Evolutionary conservation across 257 asterid genomes (phyloP), one percentile per base, ranked within the genome.

Genomic region (Solanum pinnatisectum): DNA sequence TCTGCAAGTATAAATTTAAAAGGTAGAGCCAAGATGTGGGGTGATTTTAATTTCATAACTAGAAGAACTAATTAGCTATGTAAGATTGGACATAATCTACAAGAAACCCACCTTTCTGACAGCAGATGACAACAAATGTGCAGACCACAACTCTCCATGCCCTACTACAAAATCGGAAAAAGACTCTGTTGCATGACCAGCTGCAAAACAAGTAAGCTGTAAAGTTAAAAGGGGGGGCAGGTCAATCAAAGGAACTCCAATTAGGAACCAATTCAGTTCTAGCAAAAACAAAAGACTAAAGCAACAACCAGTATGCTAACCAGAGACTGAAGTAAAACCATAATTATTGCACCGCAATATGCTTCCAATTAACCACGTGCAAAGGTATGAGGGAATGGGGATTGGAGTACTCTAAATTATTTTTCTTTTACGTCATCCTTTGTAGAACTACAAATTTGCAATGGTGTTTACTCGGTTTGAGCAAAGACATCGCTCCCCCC

Each of bases 121-220:
- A 84, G 93, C 94, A 56, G 95, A 92, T 59, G 98, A 91, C 87
- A 97, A 91, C 93, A 96, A 86, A 68, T 97, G 97, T 85, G 99
- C 95, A 87, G 98, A 96, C 99, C 99, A 97, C 84, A 97, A 90
- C 94, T 97, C 99, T 7, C 99, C 99, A 86, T 97, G 98, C 79
- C 99, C 99, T 73, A 90, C 99, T 92, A 96, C 99, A 95, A 96
- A 97, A 88, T 97, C 99, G 2, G 99, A 95, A 90, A 96, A 96
- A n/a, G 99, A 95, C 87, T 97, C 99, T 11, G 99, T 95, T 20
- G 90, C 99, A 87, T 97, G 99, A 88, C 99, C 99, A 92, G 99
- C 99, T 97, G 97, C 94, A 94, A 35, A 72, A 91, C 70, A 76
- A 92, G 65, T 83, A 89, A 84, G 84, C 44, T 14, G 72, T 68